These are phyloP conservation scores for Pythium phragmiticola DNA, from an alignment of 352 stramenopile species.

Conservation along the genomic window DNA sequence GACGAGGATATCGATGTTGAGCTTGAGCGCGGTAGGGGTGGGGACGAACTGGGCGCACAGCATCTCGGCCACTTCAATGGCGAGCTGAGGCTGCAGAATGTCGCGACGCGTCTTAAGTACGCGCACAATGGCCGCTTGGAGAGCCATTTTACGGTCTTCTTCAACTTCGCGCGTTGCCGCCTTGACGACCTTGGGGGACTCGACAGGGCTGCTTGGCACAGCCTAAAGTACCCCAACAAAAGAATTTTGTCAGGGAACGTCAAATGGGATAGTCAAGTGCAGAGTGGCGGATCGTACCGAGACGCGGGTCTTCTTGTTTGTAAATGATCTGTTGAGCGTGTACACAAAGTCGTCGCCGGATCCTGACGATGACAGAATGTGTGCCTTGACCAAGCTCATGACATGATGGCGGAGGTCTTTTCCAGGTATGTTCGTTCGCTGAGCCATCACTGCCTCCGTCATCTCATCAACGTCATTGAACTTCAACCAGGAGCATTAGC, in stretches of 20 bases:
- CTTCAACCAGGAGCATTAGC: slow-evolving; percentile 28
- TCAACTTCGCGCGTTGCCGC: slow-evolving; percentile 65
- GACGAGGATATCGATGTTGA: slow-evolving; percentile 82
- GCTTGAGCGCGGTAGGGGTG: slow-evolving; percentile 52
- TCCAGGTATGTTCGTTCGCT: slow-evolving; percentile 56
- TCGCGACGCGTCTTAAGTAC: slow-evolving; percentile 83
- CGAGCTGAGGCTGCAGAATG: slow-evolving; percentile 56
- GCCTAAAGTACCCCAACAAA: slow-evolving; percentile 14
- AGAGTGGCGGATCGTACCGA: slow-evolving; percentile 9
- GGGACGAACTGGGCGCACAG: slow-evolving; percentile 76
- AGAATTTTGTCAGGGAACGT: neutral
- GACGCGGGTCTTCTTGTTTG: slow-evolving; percentile 31
- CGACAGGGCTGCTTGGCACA: slow-evolving; percentile 63
- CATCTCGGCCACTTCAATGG: slow-evolving; percentile 71
- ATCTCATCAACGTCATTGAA: slow-evolving; percentile 63
- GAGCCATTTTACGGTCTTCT: slow-evolving; percentile 87
- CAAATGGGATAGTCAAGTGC: neutral
- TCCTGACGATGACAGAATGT: slow-evolving; percentile 30
- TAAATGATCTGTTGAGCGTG: slow-evolving; percentile 25
- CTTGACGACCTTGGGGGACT: slow-evolving; percentile 60
- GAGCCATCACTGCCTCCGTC: slow-evolving; percentile 32
- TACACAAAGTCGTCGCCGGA: slow-evolving; percentile 29
- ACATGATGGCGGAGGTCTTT: slow-evolving; percentile 68
- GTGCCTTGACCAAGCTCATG: slow-evolving; percentile 68
- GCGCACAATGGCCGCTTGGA: slow-evolving; percentile 82